These are phyloP conservation scores for Colletotrichum noveboracense DNA, from an alignment of 2,329 filamentous ascomycete genomes.

Conservation along the genomic window DNA sequence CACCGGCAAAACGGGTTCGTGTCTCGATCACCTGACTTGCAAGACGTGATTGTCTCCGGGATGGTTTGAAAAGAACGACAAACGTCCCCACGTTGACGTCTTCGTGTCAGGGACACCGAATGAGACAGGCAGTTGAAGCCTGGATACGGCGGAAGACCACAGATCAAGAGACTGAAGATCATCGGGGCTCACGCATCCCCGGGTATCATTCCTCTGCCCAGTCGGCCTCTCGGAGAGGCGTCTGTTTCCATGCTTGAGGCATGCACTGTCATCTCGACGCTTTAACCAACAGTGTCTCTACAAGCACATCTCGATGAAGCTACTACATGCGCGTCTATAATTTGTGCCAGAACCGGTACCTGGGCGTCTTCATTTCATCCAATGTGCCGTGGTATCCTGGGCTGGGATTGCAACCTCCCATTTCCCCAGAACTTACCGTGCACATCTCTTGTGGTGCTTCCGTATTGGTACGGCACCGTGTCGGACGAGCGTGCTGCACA, in stretches of 20 bases:
- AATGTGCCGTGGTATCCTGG: constrained; percentile 1
- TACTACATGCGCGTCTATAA: neutral
- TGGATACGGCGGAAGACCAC: constrained; percentile 8
- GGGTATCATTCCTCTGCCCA: constrained; percentile 3
- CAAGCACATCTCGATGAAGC: neutral
- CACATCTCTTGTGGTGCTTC: neutral
- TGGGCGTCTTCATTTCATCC: neutral
- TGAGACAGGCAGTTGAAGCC: neutral
- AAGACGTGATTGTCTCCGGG: neutral
- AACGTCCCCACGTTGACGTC: constrained; percentile 13
- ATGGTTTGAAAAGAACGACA: constrained; percentile 5
- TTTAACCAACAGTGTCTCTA: neutral
- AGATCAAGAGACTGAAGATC: constrained; percentile 1
- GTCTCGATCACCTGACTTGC: neutral
- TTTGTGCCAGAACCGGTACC: neutral
- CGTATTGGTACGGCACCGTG: constrained; percentile 3
- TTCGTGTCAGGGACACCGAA: neutral
- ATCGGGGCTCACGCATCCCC: neutral
- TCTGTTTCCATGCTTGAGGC: neutral
- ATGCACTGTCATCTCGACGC: constrained; percentile 12
- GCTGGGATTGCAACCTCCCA: neutral
- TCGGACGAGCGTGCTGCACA: neutral
- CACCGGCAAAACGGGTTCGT: neutral
- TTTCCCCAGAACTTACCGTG: neutral
- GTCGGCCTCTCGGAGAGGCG: neutral